Evolutionary conservation across 2,329 filamentous ascomycete genomes (phyloP).

Genomic region (Pestalotiopsis sp.): DNA sequence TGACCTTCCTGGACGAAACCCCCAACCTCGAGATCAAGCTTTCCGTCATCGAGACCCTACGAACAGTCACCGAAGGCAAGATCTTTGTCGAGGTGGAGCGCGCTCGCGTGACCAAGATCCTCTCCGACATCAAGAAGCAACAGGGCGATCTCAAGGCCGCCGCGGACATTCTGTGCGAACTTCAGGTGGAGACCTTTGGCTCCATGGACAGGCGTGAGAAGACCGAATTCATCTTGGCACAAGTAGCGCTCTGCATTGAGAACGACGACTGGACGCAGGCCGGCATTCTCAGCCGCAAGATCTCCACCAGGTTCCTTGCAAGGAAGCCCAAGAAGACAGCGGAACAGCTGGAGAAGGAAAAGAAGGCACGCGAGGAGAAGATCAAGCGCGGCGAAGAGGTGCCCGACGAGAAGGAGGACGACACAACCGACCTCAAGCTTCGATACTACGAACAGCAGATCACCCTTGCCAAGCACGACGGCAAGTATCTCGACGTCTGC

Average conservation of each 20-base stretch:
- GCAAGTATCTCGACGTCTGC: slow-evolving; percentile 96
- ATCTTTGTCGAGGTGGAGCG: slow-evolving; percentile 99
- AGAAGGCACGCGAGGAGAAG: slow-evolving; percentile 86
- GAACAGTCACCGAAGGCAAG: slow-evolving; percentile 98
- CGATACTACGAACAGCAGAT: slow-evolving; percentile 98
- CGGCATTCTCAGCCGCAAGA: slow-evolving; percentile 91
- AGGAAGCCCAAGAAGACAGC: slow-evolving; percentile 89
- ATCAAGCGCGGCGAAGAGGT: slow-evolving; percentile 79
- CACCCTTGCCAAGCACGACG: slow-evolving; percentile 90
- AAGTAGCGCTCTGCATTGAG: slow-evolving; percentile 93
- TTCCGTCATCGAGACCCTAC: slow-evolving; percentile 89
- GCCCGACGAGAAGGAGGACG: slow-evolving; percentile 76
- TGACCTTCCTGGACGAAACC: slow-evolving; percentile 86
- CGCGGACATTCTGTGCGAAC: slow-evolving; percentile 90
- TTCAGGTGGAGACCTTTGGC: slow-evolving; percentile 98
- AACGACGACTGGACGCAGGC: slow-evolving; percentile 96
- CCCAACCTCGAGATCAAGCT: slow-evolving; percentile 87
- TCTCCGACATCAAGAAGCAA: slow-evolving; percentile 96
- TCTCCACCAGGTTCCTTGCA: slow-evolving; percentile 89
- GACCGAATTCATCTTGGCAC: slow-evolving; percentile 96
- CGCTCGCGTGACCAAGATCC: slow-evolving; percentile 89
- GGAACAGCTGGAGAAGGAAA: slow-evolving; percentile 88
- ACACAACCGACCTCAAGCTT: slow-evolving; percentile 95
- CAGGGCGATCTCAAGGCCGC: slow-evolving; percentile 91
- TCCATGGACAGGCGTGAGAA: slow-evolving; percentile 98